Conservation (phyloP, 495 filamentous ascomycete species). For the Lindgomyces ingoldianus region DNA sequence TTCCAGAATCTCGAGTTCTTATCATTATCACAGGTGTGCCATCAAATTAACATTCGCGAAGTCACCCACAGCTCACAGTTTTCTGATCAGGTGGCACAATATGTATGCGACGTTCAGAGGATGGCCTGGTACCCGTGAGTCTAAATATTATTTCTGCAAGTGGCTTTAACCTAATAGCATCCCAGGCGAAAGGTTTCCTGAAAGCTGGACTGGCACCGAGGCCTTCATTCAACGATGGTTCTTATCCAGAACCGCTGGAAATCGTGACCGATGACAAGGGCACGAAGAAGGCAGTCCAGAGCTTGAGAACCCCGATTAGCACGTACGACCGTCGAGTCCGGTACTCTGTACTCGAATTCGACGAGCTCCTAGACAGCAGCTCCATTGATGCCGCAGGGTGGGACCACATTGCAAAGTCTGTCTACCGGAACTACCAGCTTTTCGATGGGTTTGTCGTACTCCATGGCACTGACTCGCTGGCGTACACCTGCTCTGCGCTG, state of each 20-base stretch:
- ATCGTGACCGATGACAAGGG: slow-evolving; percentile 55
- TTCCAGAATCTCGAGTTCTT: slow-evolving; percentile 77
- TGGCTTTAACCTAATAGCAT: background rate
- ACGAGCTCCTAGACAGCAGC: slow-evolving; percentile 83
- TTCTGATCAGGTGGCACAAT: slow-evolving; percentile 71
- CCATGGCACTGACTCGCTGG: slow-evolving; percentile 93
- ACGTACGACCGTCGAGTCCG: slow-evolving; percentile 80
- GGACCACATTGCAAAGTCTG: slow-evolving; percentile 74
- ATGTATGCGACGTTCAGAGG: slow-evolving; percentile 71
- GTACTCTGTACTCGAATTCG: slow-evolving; percentile 85
- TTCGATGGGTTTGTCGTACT: slow-evolving; percentile 95
- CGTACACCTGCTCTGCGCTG: slow-evolving; percentile 88
- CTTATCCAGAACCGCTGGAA: slow-evolving; percentile 56
- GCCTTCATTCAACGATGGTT: slow-evolving; percentile 87
- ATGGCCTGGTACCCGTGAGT: slow-evolving; percentile 53
- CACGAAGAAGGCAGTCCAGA: slow-evolving; percentile 52
- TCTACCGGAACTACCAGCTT: slow-evolving; percentile 76
- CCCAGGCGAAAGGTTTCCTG: slow-evolving; percentile 68
- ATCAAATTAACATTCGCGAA: background rate
- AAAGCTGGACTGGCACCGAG: slow-evolving; percentile 78
- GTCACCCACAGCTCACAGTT: background rate
- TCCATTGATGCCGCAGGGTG: slow-evolving; percentile 90
- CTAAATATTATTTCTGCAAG: background rate
- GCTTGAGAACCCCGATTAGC: slow-evolving; percentile 77
- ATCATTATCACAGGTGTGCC: slow-evolving; percentile 76